Evolutionary conservation across 495 filamentous ascomycete genomes (phyloP), one percentile per base, ranked within the genome.

Genomic region (Penicillium malachiteum): DNA sequence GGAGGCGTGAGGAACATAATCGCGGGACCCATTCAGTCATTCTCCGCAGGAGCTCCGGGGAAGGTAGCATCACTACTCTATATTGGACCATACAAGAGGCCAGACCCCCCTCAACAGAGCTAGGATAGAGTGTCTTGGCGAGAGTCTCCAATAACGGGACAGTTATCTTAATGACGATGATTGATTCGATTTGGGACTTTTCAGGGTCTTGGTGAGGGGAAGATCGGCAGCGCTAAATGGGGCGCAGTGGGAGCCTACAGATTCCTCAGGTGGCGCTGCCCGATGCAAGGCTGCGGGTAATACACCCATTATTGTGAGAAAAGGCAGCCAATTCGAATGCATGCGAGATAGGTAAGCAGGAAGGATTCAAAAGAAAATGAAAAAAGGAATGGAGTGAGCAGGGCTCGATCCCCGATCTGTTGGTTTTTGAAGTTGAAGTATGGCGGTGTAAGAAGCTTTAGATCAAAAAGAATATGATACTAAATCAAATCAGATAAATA

Each of bases 11-110:
- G 11, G 17, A n/a, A n/a, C 16, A 32, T 43, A 12, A 40, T 43
- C 54, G 57, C 56, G 61, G 61, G 35, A 55, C 17, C 32, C 33
- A 4, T 38, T 17, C 50, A 57, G 50, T 18, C 40, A 64, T 57
- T n/a, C 61, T 59, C 61, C 61, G 64, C 57, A 52, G 61, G 64
- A 64, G 55, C 43, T 62, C 61, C 64, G 64, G 61, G 44, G 40
- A 54, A 55, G 63, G 63, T 60, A 42, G 40, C 44, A 62, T 60
- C 47, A 33, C 17, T 46, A 53, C 21, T 26, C 21, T 4, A 26
- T 26, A 26, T 26, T 26, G n/a, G n/a, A n/a, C n/a, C n/a, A n/a
- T 54, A 56, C 38, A 50, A 57, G 52, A 42, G 52, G 12, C 8
- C 8, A 37, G 34, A 9, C 2, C 12, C 33, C 33, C 34, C 34